Conservation (phyloP, 108 stramenopile species). For the Nitzschia palea region DNA sequence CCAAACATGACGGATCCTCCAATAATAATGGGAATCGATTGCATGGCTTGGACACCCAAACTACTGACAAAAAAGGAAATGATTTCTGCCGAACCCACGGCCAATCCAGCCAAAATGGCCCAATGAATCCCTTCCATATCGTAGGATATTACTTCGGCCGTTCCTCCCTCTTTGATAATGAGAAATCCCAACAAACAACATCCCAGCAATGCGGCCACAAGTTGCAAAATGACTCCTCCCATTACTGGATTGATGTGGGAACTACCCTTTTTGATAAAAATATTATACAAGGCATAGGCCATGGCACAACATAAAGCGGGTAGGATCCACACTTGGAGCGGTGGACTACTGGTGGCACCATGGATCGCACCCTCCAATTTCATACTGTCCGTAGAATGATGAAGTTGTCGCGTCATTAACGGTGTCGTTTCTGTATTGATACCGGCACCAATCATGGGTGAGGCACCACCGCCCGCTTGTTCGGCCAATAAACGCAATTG, state of each 20-base stretch:
- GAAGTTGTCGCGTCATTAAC: background rate
- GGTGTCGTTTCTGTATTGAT: background rate
- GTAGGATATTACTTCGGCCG: slow-evolving; percentile 10
- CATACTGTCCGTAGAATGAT: background rate
- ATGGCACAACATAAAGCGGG: slow-evolving; percentile 66
- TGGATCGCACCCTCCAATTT: background rate
- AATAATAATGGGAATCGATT: slow-evolving; percentile 70
- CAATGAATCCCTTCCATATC: slow-evolving; percentile 39
- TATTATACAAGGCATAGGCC: slow-evolving; percentile 75
- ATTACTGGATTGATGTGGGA: slow-evolving; percentile 62
- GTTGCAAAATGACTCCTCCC: slow-evolving; percentile 72
- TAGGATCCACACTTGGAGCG: slow-evolving; percentile 55
- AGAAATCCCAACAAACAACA: slow-evolving; percentile 25
- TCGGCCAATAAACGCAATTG: background rate
- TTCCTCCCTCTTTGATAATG: slow-evolving; percentile 9
- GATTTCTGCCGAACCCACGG: slow-evolving; percentile 68
- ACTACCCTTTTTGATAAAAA: slow-evolving; percentile 75
- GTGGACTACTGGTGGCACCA: slow-evolving; percentile 15
- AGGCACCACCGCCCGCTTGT: background rate
- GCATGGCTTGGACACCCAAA: slow-evolving; percentile 72
- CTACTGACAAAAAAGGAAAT: slow-evolving; percentile 57
- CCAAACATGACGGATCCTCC: slow-evolving; percentile 75
- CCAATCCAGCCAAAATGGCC: slow-evolving; percentile 43
- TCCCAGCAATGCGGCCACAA: slow-evolving; percentile 69
- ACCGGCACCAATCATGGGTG: background rate